Evolutionary conservation across 495 filamentous ascomycete species (phyloP).

Genomic region (Penicillium alfredii): DNA sequence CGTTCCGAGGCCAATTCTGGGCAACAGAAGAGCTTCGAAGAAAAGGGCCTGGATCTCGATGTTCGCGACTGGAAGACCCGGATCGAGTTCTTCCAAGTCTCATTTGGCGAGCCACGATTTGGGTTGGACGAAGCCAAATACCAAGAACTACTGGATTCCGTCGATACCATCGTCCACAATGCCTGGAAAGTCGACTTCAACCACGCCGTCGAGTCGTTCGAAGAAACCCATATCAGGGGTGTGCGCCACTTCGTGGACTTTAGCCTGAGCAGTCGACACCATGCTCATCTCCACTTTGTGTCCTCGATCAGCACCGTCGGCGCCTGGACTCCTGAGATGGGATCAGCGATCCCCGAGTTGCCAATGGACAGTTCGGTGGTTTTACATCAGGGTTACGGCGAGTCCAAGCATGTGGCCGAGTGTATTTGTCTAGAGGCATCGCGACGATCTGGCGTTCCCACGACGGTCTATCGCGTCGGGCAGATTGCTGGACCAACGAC

Average conservation of each 20-base stretch:
- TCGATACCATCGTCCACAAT: constrained; percentile 55
- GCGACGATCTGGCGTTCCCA: constrained; percentile 31
- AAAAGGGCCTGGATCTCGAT: constrained; percentile 15
- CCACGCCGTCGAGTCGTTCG: constrained; percentile 48
- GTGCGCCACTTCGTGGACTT: constrained; percentile 51
- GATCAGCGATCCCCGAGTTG: constrained; percentile 40
- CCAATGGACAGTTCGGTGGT: constrained; percentile 35
- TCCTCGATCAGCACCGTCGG: constrained; percentile 49
- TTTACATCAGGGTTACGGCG: constrained; percentile 45
- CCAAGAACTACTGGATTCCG: constrained; percentile 32
- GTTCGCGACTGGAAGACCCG: constrained; percentile 9
- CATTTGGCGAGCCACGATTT: constrained; percentile 43
- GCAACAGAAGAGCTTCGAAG: constrained; percentile 15
- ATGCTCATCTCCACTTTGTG: constrained; percentile 50
- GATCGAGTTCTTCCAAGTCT: constrained; percentile 45
- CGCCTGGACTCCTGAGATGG: constrained; percentile 22
- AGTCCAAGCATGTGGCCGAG: constrained; percentile 51
- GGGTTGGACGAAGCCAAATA: constrained; percentile 39
- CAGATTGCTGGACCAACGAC: constrained; percentile 50
- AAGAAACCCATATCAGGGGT: constrained; percentile 48
- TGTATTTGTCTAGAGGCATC: constrained; percentile 45
- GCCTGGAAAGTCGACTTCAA: constrained; percentile 65
- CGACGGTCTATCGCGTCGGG: constrained; percentile 49
- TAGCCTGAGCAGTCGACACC: constrained; percentile 33
- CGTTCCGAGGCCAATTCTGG: constrained; percentile 26